phyloP scores from a whole-genome alignment of 2,329 filamentous ascomycete genomes.

The Chaetomium strumarium region DNA sequence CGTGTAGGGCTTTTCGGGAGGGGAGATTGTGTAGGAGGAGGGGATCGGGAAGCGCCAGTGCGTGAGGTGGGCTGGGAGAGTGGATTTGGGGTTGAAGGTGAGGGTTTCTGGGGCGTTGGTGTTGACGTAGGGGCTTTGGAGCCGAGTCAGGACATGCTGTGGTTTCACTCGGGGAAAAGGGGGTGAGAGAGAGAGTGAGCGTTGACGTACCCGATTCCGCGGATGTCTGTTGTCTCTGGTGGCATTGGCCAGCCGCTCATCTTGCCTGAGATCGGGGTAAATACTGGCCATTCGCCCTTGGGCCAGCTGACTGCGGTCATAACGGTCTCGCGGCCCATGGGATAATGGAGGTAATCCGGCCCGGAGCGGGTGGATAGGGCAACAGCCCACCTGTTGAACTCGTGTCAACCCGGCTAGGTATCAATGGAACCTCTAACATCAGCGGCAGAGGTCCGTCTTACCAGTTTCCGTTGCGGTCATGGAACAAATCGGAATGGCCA shows the following conservation, averaged over 20 bases:
- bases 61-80: slow-evolving; percentile 48
- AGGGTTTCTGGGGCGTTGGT: slow-evolving; percentile 24
- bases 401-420: not conserved
- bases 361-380: slow-evolving; percentile 38
- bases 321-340: slow-evolving; percentile 41
- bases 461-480: slow-evolving; percentile 39
- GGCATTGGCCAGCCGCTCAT: slow-evolving; percentile 25
- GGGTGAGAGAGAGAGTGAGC: not conserved
- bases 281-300: slow-evolving; percentile 31
- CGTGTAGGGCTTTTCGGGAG: slow-evolving; percentile 35
- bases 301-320: slow-evolving; percentile 36
- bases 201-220: slow-evolving; percentile 19
- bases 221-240: slow-evolving; percentile 15
- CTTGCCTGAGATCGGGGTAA: slow-evolving; percentile 31
- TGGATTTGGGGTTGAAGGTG: slow-evolving; percentile 32
- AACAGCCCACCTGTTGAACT: slow-evolving; percentile 33
- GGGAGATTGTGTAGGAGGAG: slow-evolving; percentile 41
- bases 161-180: slow-evolving; percentile 12
- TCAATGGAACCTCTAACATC: not conserved
- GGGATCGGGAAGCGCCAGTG: slow-evolving; percentile 49
- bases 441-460: slow-evolving; percentile 14
- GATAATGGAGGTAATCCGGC: slow-evolving; percentile 33
- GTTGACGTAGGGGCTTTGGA: slow-evolving; percentile 24
- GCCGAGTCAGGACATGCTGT: not conserved
- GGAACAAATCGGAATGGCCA: slow-evolving; percentile 52